Evolutionary conservation across 2,329 filamentous ascomycete genomes (phyloP), one percentile per base, ranked within the genome.

Genomic region (Periconia sp.): DNA sequence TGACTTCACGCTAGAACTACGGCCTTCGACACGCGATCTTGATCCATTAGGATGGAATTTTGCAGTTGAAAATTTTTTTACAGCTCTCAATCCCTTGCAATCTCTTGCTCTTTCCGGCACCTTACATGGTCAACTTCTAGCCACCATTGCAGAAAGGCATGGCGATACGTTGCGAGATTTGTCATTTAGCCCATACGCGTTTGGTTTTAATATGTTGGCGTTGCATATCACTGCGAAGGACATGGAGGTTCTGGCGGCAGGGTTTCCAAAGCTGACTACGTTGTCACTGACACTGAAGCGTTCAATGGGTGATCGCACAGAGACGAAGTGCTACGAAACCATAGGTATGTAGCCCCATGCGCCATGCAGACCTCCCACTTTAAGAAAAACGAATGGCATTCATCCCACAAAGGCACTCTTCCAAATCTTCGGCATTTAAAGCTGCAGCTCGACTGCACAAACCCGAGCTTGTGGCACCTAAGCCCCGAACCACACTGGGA

Each of bases 331-430:
- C 33, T 36, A 36, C 6, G 33, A 36, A 36, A 21, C 18, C 9
- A 22, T 36, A 22, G 22, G 30, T 32, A 32, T 32, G 30, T 5
- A 21, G n/a, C 8, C 4, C 30, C 15, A n/a, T n/a, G n/a, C n/a
- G n/a, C n/a, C n/a, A n/a, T n/a, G n/a, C n/a, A n/a, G n/a, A n/a
- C n/a, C n/a, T n/a, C n/a, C n/a, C n/a, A n/a, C n/a, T n/a, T n/a
- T n/a, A n/a, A n/a, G n/a, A n/a, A n/a, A n/a, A n/a, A n/a, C n/a
- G n/a, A n/a, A n/a, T n/a, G n/a, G n/a, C n/a, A n/a, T n/a, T n/a
- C n/a, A n/a, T n/a, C n/a, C 30, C 7, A 32, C 17, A 32, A 32
- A 32, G 35, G 36, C 4, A 32, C 15, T n/a, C 18, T 40, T 8
- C 25, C 12, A 19, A 40, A 24, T 16, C n/a, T 40, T 11, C 11